A percentile compares a stretch with the other conserved stretches of the same genome.
Evolutionary conservation across 73 alveolate species (phyloP).

Genomic region (Paramecium tetraurelia): DNA sequence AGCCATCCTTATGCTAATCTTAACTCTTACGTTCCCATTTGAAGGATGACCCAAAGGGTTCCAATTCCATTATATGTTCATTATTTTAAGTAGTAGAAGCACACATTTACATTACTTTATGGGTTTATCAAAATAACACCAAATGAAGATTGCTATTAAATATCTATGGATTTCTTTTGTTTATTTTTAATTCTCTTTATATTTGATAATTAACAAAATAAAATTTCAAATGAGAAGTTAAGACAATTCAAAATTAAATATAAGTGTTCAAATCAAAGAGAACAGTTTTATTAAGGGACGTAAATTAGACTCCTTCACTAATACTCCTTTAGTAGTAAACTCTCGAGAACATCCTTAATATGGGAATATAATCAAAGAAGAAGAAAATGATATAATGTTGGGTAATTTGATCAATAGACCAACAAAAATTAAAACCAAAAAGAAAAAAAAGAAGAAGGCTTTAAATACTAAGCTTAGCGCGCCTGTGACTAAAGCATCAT

Average conservation of each 20-base stretch:
- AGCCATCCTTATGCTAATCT: too few relatives aligned
- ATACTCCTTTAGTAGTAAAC: background rate
- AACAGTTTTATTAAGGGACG: conserved; percentile 2
- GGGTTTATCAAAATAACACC: background rate
- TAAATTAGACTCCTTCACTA: background rate
- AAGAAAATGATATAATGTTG: background rate
- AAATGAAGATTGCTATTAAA: background rate
- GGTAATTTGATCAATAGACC: background rate
- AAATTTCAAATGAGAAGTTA: conserved; percentile 31
- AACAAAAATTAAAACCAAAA: background rate
- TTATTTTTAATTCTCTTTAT: background rate
- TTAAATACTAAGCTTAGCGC: background rate
- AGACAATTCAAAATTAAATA: conserved; percentile 21
- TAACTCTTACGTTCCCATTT: conserved; percentile 99
- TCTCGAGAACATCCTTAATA: conserved; percentile 10
- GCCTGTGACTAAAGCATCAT: background rate
- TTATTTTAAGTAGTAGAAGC: background rate
- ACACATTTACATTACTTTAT: background rate
- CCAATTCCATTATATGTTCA: background rate
- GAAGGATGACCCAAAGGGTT: conserved; percentile 54
- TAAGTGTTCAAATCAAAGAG: background rate
- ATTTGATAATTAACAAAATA: background rate
- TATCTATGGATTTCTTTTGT: background rate
- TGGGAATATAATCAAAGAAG: background rate
- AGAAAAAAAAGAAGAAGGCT: conserved; percentile 7